A percentile compares a stretch with the other conserved stretches of the same genome.
Conservation (phyloP, 2,329 filamentous ascomycete species). For the Incumbomyces delicatus region DNA sequence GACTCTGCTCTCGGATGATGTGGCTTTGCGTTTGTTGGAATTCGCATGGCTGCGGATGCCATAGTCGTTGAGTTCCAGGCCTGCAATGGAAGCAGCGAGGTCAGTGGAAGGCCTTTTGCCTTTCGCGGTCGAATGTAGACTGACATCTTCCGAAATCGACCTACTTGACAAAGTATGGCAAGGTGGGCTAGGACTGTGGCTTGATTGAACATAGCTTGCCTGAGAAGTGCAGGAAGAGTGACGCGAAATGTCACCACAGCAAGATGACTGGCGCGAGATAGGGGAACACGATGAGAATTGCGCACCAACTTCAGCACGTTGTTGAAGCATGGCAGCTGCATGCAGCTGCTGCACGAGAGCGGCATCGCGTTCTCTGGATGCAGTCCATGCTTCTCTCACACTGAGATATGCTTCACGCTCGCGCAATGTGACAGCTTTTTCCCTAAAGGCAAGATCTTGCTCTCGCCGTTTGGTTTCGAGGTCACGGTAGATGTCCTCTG, state of each 20-base stretch:
- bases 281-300: constrained; percentile 12
- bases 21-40: constrained; percentile 17
- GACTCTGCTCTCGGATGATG: not conserved
- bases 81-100: constrained; percentile 2
- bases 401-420: constrained; percentile 16
- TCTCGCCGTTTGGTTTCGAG: constrained; percentile 12
- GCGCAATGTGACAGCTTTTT: constrained; percentile 14
- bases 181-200: not conserved
- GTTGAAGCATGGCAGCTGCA: constrained; percentile 9
- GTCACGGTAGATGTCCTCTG: constrained; percentile 2
- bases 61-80: not conserved
- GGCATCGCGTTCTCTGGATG: constrained; percentile 14
- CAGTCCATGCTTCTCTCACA: constrained; percentile 13
- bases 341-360: constrained; percentile 13
- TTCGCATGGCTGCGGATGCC: constrained; percentile 1
- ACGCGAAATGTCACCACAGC: not conserved
- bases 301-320: constrained; percentile 12
- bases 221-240: not conserved
- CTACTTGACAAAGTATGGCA: not conserved
- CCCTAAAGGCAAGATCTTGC: constrained; percentile 13
- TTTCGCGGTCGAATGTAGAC: not conserved
- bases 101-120: not conserved
- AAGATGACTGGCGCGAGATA: not conserved
- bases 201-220: not conserved
- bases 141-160: not conserved